Base-by-base conservation (phyloP, 1,284 basidiomycete genomes). In the Tremellales sp. region DNA sequence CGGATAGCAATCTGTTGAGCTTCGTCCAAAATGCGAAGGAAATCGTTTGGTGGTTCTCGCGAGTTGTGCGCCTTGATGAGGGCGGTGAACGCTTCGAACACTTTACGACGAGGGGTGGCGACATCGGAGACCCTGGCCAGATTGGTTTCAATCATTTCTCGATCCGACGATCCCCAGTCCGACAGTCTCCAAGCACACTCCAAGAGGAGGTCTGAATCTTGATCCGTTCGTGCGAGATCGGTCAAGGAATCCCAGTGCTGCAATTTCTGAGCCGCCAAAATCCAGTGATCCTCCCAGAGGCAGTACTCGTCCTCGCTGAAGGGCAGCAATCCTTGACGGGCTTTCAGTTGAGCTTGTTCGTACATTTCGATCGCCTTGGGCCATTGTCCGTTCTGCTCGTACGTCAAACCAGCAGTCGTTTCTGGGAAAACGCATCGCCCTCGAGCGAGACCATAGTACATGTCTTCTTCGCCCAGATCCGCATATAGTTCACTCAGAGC, bases 281-380 rank as follows among this genome's bases (percentile, higher is more conserved):
- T 88, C 95, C 97, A 99, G 71, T 99, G 95, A 68, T 99, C 97
- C 70, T 98, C 95, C 95, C 95, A 99, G 16, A 99, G 77, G 61
- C 88, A 91, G 70, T 95, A 98, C 71, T 99, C 95, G 5, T 86
- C 81, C 72, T 99, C 95, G 28, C 87, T 87, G 75, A 95, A 98
- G 1, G 92, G 85, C 39, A 97, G 82, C 12, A 81, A 75, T 4
- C 90, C 89, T 10, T 82, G 78, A 37, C 92, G 81, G 5, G 91
- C 87, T 68, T 86, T 90, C 59, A 78, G 84, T 72, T 97, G 93
- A 1, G 94, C 95, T 22, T 78, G 77, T 72, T 99, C 95, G 73
- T 99, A 97, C 43, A 86, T 79, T 55, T 80, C 81, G 50, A 90
- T 83, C 0, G 95, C 92, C 65, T 94, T 86, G 28, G 87, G 86